Evolutionary conservation across 306 rosid genomes (phyloP).

Genomic region (Chamaecrista fasciculata): DNA sequence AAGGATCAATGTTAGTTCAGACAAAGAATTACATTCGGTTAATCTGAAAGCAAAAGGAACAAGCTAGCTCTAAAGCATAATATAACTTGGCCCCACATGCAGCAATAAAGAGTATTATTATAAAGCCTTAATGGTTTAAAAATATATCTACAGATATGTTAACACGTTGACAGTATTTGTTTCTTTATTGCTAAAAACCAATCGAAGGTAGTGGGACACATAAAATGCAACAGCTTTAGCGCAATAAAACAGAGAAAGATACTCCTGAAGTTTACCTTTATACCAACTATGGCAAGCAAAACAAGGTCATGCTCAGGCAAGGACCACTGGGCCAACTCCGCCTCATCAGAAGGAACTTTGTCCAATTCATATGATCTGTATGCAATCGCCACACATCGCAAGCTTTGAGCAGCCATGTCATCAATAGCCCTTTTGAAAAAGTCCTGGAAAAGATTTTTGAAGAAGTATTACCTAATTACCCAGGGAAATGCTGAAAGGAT

Average conservation of each 20-base stretch:
- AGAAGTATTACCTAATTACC: slow-evolving; percentile 15
- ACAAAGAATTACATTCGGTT: slow-evolving; percentile 12
- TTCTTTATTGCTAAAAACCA: neutral
- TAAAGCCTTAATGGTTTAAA: neutral
- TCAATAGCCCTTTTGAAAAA: slow-evolving; percentile 58
- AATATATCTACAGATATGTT: slow-evolving; percentile 15
- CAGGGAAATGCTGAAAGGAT: slow-evolving; percentile 5
- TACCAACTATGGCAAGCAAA: slow-evolving; percentile 89
- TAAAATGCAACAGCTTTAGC: slow-evolving; percentile 14
- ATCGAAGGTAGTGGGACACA: slow-evolving; percentile 6
- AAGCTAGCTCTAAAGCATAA: neutral
- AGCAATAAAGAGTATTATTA: slow-evolving; percentile 7
- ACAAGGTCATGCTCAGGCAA: slow-evolving; percentile 80
- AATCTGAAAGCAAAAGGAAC: slow-evolving; percentile 12
- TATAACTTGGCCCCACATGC: neutral
- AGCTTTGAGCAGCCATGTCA: slow-evolving; percentile 84
- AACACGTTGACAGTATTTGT: neutral
- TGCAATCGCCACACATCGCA: slow-evolving; percentile 95
- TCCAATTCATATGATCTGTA: slow-evolving; percentile 66
- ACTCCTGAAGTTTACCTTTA: slow-evolving; percentile 61
- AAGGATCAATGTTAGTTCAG: slow-evolving; percentile 21
- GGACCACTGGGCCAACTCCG: slow-evolving; percentile 64
- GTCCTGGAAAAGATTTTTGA: slow-evolving; percentile 43
- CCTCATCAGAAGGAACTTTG: slow-evolving; percentile 68
- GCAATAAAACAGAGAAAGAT: slow-evolving; percentile 15